Base-by-base conservation (phyloP, 495 filamentous ascomycete species). In the Penicillium longicatenatum region DNA sequence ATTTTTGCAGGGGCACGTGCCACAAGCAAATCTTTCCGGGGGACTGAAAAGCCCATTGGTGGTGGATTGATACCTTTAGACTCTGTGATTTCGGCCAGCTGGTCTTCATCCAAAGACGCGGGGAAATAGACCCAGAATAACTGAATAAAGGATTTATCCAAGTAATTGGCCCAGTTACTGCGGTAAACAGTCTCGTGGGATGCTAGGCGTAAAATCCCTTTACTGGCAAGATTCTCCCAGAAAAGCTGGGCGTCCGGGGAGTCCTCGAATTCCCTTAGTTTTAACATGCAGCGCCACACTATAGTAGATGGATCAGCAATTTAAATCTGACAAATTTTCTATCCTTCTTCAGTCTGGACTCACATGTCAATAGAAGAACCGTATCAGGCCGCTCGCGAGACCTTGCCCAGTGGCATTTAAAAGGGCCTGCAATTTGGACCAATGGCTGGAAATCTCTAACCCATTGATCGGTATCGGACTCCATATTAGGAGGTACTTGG, bases 101-200 rank as follows among this genome's bases (percentile, higher is more conserved):
- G 42, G 17, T 12, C 42, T 19, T 45, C 21, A 19, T 19, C 21
- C n/a, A 45, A 12, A 45, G 42, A 20, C 6, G 42, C 42, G 2
- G 42, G 42, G 42, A 45, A 45, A 45, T 45, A 45, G n/a, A 45
- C 42, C 42, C 42, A 45, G 42, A 45, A 45, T 45, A 45, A 45
- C 42, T 45, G 42, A 45, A 45, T 7, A 24, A 45, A 24, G 42
- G 42, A 17, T 8, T 3, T 2, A 5, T 7, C 21, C n/a, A 45
- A 24, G 42, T 3, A 9, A 19, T 20, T 6, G 20, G 20, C 6
- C 42, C 42, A 20, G 21, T 45, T 45, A 35, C 33, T 19, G 42
- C 21, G 17, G 42, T 45, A 45, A 12, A 45, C 21, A 20, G 42
- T 45, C 21, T 45, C n/a, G 11, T 45, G 42, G 42, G 17, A 45